Conservation (phyloP, 345 rosid species). For the Raphanus sativus region DNA sequence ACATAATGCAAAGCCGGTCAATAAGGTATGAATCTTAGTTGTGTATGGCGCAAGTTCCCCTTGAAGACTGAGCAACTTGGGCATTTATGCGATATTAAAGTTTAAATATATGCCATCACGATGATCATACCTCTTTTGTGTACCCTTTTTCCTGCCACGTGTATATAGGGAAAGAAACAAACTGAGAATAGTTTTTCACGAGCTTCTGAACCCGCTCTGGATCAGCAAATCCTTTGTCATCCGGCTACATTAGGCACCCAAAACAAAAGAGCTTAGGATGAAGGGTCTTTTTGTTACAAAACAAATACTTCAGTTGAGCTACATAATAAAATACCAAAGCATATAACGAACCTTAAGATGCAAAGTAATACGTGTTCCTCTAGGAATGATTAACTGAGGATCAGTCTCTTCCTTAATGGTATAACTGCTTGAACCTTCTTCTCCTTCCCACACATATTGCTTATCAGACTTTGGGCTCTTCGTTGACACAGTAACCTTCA, state of each 20-base stretch:
- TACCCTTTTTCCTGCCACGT: constrained; percentile 96
- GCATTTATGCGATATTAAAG: neutral
- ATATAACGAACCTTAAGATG: constrained; percentile 67
- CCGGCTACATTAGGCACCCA: constrained; percentile 47
- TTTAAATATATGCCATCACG: neutral
- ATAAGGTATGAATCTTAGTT: neutral
- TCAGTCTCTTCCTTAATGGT: constrained; percentile 82
- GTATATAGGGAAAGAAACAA: constrained; percentile 97
- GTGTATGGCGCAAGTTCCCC: neutral
- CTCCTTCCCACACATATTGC: constrained; percentile 96
- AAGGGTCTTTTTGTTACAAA: neutral
- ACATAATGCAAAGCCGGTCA: neutral
- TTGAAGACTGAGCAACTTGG: neutral
- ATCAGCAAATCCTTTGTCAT: constrained; percentile 87
- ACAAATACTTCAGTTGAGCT: constrained; percentile 1
- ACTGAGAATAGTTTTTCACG: constrained; percentile 94
- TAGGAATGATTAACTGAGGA: constrained; percentile 67
- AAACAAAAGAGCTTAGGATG: constrained; percentile 24
- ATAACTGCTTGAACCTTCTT: constrained; percentile 85
- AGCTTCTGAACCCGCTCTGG: constrained; percentile 92
- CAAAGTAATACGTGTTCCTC: constrained; percentile 88
- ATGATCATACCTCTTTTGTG: constrained; percentile 77
- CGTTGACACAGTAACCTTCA: constrained; percentile 78
- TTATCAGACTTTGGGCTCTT: constrained; percentile 91
- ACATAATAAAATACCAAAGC: constrained; percentile 9